These are phyloP conservation scores for Phytophthora cajani DNA, from an alignment of 352 stramenopile genomes.

Conservation along the genomic window DNA sequence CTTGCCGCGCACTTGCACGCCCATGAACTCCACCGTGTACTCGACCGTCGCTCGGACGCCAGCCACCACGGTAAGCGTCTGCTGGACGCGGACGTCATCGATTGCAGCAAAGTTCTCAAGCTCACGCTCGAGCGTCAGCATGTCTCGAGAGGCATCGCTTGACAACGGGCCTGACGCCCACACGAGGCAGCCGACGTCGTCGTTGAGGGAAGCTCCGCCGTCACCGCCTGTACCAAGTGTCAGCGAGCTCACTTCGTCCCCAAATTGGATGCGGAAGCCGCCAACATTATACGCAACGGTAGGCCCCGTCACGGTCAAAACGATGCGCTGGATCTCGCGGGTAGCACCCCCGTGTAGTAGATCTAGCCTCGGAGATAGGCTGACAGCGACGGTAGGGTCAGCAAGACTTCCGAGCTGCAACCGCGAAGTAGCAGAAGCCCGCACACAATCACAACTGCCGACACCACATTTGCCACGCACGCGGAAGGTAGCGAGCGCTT, in stretches of 20 bases:
- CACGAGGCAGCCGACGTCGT: slow-evolving; percentile 78
- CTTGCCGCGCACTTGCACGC: slow-evolving; percentile 88
- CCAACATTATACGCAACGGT: slow-evolving; percentile 55
- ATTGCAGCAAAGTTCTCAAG: slow-evolving; percentile 70
- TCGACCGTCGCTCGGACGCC: slow-evolving; percentile 61
- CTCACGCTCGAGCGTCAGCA: slow-evolving; percentile 64
- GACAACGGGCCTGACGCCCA: slow-evolving; percentile 70
- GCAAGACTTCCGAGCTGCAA: slow-evolving; percentile 57
- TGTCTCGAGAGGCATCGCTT: slow-evolving; percentile 49
- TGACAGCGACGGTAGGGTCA: slow-evolving; percentile 50
- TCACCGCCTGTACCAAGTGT: slow-evolving; percentile 77
- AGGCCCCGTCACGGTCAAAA: slow-evolving; percentile 40
- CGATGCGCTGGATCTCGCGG: slow-evolving; percentile 75
- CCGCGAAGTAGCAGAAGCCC: slow-evolving; percentile 22
- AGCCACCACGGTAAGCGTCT: slow-evolving; percentile 49
- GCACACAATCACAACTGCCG: slow-evolving; percentile 53
- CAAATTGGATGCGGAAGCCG: slow-evolving; percentile 93
- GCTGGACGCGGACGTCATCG: slow-evolving; percentile 76
- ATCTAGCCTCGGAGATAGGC: slow-evolving; percentile 43
- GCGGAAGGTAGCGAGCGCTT: slow-evolving; percentile 53
- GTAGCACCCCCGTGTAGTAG: slow-evolving; percentile 54
- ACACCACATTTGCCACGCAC: slow-evolving; percentile 65
- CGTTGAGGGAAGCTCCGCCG: slow-evolving; percentile 68
- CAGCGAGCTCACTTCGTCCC: slow-evolving; percentile 85
- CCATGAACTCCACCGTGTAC: slow-evolving; percentile 95